Percentiles rank a stretch among this genome's conserved stretches.
phyloP scores from a whole-genome alignment of 2,329 filamentous ascomycete genomes.

The Cadophora luteo-olivacea region DNA sequence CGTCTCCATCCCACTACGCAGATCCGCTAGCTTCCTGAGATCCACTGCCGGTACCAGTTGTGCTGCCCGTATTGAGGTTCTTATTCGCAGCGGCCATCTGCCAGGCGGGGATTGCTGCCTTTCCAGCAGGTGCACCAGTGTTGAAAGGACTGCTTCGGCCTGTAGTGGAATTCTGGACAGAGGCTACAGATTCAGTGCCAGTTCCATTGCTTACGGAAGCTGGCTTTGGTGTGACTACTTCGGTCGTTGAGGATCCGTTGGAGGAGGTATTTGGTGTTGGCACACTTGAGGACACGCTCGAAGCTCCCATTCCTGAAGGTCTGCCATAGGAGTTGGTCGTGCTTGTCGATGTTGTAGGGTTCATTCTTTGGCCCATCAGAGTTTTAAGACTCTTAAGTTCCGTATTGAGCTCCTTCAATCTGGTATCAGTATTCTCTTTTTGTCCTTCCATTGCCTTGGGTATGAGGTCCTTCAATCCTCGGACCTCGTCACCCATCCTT shows the following conservation, averaged over 20 bases:
- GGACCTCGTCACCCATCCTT: constrained; percentile 85
- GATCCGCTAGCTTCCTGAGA: constrained; percentile 35
- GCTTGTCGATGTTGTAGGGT: constrained; percentile 40
- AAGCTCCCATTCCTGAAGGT: constrained; percentile 28
- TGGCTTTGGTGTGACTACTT: constrained; percentile 39
- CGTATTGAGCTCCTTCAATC: constrained; percentile 82
- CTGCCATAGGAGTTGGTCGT: constrained; percentile 40
- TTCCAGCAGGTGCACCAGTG: constrained; percentile 56
- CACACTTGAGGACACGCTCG: constrained; percentile 23
- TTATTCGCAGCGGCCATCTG: constrained; percentile 75
- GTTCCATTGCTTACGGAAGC: constrained; percentile 44
- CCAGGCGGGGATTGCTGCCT: constrained; percentile 80
- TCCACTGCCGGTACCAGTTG: constrained; percentile 32
- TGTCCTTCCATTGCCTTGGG: constrained; percentile 89
- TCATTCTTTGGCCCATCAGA: constrained; percentile 72
- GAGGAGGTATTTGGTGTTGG: constrained; percentile 21
- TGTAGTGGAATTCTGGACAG: constrained; percentile 45
- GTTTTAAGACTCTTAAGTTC: constrained; percentile 95
- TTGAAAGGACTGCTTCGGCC: constrained; percentile 53
- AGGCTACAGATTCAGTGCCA: constrained; percentile 42
- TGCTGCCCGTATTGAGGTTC: constrained; percentile 37
- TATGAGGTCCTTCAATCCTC: constrained; percentile 80
- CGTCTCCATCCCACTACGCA: constrained; percentile 23
- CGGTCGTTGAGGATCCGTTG: constrained; percentile 33
- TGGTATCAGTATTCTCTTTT: constrained; percentile 80